These are phyloP conservation scores for Astrothelium subdiscretum DNA, from an alignment of 495 filamentous ascomycete species.

Conservation along the genomic window DNA sequence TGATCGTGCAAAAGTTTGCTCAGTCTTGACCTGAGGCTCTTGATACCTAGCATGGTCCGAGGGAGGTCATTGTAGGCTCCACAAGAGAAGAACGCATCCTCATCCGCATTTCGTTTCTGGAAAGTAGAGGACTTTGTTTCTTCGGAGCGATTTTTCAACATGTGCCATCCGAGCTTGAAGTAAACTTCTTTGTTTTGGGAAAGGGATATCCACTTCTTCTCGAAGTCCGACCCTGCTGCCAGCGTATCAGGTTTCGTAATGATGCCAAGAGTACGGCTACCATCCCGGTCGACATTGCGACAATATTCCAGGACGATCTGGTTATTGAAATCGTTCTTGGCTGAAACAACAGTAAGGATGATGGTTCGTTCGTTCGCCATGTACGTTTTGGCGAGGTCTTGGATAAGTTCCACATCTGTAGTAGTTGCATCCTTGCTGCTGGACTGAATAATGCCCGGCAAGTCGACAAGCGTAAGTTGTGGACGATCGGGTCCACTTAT, in stretches of 20 bases:
- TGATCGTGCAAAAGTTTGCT: conserved; percentile 21
- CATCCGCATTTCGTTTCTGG: conserved; percentile 34
- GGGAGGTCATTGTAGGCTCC: conserved; percentile 19
- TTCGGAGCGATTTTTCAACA: conserved; percentile 45
- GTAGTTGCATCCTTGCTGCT: conserved; percentile 6
- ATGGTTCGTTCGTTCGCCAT: conserved; percentile 45
- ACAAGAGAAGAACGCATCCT: conserved; percentile 31
- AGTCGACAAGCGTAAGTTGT: conserved; percentile 35
- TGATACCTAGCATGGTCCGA: conserved; percentile 17
- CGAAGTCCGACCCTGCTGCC: conserved; percentile 33
- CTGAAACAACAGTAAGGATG: conserved; percentile 46
- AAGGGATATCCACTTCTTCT: conserved; percentile 41
- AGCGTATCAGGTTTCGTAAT: conserved; percentile 48
- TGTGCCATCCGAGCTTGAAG: conserved; percentile 59
- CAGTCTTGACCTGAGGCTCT: conserved; percentile 20
- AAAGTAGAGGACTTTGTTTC: conserved; percentile 20
- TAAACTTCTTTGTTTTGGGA: conserved; percentile 48
- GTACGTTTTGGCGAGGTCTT: conserved; percentile 43
- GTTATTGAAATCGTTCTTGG: conserved; percentile 37
- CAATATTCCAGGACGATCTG: conserved; percentile 37
- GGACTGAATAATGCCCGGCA: conserved; percentile 17
- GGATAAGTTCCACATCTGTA: conserved; percentile 34
- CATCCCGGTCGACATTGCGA: conserved; percentile 32
- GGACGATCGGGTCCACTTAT: conserved; percentile 46
- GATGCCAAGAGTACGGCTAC: conserved; percentile 44